Evolutionary conservation across 2,329 filamentous ascomycete species (phyloP).

Genomic region (Colletotrichum viniferum): DNA sequence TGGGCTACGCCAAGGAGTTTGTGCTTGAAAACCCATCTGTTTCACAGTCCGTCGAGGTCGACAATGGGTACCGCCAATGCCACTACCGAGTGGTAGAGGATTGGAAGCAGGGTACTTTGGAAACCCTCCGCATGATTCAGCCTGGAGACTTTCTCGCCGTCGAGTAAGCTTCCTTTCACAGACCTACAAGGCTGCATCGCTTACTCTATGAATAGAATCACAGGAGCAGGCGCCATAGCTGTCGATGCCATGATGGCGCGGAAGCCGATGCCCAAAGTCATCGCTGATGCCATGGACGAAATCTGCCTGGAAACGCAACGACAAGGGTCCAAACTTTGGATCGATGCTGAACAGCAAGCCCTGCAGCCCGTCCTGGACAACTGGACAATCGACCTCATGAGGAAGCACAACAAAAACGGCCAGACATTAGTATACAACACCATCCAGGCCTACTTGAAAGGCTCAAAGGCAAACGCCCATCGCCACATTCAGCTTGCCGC

Average conservation of each 20-base stretch:
- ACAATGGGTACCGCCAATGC: slow-evolving; percentile 39
- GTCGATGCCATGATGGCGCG: slow-evolving; percentile 70
- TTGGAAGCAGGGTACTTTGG: slow-evolving; percentile 77
- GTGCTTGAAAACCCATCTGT: slow-evolving; percentile 58
- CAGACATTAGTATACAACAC: slow-evolving; percentile 79
- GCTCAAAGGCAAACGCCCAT: slow-evolving; percentile 59
- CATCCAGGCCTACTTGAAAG: slow-evolving; percentile 79
- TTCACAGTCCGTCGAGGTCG: slow-evolving; percentile 48
- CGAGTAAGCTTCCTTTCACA: slow-evolving; percentile 46
- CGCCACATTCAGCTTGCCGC: slow-evolving; percentile 64
- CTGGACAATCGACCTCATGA: slow-evolving; percentile 78
- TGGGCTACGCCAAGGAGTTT: slow-evolving; percentile 85
- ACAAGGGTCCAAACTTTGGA: slow-evolving; percentile 75
- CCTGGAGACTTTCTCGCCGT: slow-evolving; percentile 68
- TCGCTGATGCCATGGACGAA: slow-evolving; percentile 72
- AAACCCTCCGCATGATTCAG: slow-evolving; percentile 74
- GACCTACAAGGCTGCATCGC: neutral
- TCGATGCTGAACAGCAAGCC: slow-evolving; percentile 84
- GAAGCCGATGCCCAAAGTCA: slow-evolving; percentile 64
- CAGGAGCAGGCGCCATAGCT: slow-evolving; percentile 78
- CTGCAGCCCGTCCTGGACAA: slow-evolving; percentile 81
- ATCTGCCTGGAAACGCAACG: slow-evolving; percentile 75
- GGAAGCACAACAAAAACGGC: slow-evolving; percentile 70
- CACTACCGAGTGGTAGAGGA: slow-evolving; percentile 60
- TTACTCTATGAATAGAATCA: slow-evolving; percentile 58